Percentiles rank a stretch among this genome's conserved stretches.
These are phyloP conservation scores for Trapa bicornis DNA, from an alignment of 345 rosid species.

Conservation along the genomic window DNA sequence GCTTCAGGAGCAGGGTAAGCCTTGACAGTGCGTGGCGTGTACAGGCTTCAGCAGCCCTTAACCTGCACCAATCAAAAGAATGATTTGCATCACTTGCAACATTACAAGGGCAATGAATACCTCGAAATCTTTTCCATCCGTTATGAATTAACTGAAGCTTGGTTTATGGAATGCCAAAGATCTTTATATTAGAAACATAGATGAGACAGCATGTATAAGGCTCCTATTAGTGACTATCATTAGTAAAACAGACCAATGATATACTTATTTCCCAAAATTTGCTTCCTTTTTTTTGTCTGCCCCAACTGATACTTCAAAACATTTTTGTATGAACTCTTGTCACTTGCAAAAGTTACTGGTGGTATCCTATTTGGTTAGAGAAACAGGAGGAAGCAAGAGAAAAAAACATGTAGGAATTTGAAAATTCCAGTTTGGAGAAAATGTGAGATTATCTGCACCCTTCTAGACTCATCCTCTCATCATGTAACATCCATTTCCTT, in stretches of 20 bases:
- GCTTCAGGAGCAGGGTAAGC: constrained; percentile 59
- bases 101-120: not conserved
- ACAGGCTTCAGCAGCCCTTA: constrained; percentile 43
- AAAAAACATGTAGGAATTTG: not conserved
- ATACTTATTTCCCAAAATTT: not conserved
- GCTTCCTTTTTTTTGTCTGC: too few species aligned
- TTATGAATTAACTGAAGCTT: not conserved
- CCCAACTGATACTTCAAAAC: not conserved
- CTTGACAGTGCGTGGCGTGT: constrained; percentile 36
- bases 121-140: not conserved
- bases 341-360: not conserved
- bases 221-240: not conserved
- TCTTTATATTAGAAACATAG: not conserved
- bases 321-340: not conserved
- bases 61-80: constrained; percentile 17
- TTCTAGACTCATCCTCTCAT: constrained; percentile 9
- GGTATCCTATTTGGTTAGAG: not conserved
- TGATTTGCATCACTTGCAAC: not conserved
- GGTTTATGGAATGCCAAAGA: not conserved
- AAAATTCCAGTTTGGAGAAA: not conserved
- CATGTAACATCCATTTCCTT: constrained; percentile 17
- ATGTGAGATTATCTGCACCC: not conserved
- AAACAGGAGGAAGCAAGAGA: not conserved
- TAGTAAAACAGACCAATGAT: not conserved
- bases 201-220: not conserved